Conservation (phyloP, 148 eudicot genomes). For the Silene conica region DNA sequence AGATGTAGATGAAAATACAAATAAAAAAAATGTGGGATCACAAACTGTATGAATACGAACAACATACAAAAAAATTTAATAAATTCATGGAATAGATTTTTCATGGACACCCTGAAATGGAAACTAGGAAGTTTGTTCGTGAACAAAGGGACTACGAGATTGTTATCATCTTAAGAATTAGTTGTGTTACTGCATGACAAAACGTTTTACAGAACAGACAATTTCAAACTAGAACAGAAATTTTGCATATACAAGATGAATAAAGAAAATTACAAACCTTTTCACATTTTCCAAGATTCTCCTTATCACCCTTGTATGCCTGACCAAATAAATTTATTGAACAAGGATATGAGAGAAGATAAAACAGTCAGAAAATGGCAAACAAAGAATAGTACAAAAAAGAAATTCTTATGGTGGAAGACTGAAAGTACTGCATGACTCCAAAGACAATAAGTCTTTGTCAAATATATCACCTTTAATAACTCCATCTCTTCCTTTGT, state of each 20-base stretch:
- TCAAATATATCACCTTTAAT: slow-evolving; percentile 53
- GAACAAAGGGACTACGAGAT: not conserved
- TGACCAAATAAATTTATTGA: slow-evolving; percentile 27
- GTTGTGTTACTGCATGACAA: not conserved
- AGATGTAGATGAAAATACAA: too few relatives aligned
- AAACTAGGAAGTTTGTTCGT: too few relatives aligned
- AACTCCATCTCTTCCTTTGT: slow-evolving; percentile 95
- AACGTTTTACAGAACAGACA: not conserved
- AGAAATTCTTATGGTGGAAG: not conserved
- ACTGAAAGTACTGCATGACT: not conserved
- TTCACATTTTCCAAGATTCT: slow-evolving; percentile 88
- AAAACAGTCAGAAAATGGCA: slow-evolving; percentile 6
- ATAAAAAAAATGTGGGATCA: too few relatives aligned
- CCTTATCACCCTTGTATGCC: slow-evolving; percentile 81
- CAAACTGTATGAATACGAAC: too few relatives aligned
- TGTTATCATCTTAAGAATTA: not conserved
- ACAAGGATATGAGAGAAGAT: slow-evolving; percentile 11
- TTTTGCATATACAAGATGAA: not conserved
- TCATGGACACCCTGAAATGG: too few relatives aligned
- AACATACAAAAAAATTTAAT: too few relatives aligned
- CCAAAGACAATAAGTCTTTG: not conserved
- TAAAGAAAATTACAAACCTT: slow-evolving; percentile 41
- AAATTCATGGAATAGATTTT: too few relatives aligned
- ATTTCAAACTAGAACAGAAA: not conserved
- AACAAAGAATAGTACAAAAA: not conserved